These are phyloP conservation scores for Mariannaea elegans DNA, from an alignment of 2,329 filamentous ascomycete species.

Conservation along the genomic window DNA sequence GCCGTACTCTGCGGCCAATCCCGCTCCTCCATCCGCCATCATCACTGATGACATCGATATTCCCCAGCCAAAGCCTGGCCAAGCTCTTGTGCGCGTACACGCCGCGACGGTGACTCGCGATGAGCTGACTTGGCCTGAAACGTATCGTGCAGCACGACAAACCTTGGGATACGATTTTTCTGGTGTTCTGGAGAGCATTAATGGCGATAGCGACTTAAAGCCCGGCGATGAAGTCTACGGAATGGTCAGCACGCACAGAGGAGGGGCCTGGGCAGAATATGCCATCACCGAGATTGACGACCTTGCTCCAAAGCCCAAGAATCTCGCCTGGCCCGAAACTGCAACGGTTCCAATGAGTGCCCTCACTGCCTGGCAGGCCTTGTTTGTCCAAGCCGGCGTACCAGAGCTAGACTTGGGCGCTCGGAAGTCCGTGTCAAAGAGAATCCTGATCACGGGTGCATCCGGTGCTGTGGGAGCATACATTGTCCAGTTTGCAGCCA, in stretches of 20 bases:
- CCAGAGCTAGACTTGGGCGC: conserved; percentile 12
- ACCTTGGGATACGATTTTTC: conserved; percentile 26
- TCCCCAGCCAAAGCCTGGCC: conserved; percentile 10
- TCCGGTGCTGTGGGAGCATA: conserved; percentile 48
- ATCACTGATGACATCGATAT: conserved; percentile 14
- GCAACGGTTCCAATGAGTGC: conserved; percentile 47
- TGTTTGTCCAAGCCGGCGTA: conserved; percentile 38
- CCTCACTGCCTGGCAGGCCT: conserved; percentile 48
- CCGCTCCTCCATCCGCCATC: conserved; percentile 18
- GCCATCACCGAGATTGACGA: conserved; percentile 34
- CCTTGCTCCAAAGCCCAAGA: conserved; percentile 42
- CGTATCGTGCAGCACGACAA: conserved; percentile 17
- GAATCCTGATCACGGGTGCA: conserved; percentile 47
- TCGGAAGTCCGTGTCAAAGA: conserved; percentile 5
- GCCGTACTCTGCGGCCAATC: conserved; percentile 24
- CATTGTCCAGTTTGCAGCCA: conserved; percentile 45
- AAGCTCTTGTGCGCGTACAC: conserved; percentile 27
- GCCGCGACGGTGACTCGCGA: conserved; percentile 30
- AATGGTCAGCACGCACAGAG: conserved; percentile 33
- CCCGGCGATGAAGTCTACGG: conserved; percentile 42
- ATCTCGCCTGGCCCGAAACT: conserved; percentile 41
- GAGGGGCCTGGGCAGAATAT: conserved; percentile 38
- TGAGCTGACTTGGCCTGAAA: conserved; percentile 28
- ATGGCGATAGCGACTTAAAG: conserved; percentile 32
- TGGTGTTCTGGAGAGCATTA: conserved; percentile 24